A percentile compares a stretch with the other conserved stretches of the same genome.
Evolutionary conservation across 2,329 filamentous ascomycete species (phyloP).

Genomic region (Colletotrichum sp.): DNA sequence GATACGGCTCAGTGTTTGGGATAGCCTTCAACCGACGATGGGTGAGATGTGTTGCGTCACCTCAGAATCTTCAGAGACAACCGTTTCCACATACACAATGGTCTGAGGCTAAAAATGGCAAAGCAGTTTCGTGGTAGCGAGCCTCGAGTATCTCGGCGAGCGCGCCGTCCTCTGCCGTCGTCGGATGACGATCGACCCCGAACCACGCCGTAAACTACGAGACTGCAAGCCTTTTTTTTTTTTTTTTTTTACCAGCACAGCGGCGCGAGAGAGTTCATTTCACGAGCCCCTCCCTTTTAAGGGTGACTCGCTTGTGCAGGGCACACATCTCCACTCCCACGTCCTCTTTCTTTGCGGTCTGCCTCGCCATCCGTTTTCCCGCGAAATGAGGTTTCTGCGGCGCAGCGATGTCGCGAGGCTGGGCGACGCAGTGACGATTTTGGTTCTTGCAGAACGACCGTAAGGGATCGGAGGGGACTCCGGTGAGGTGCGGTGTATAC

Average conservation of each 20-base stretch:
- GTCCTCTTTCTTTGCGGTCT: background rate
- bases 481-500: background rate
- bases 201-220: background rate
- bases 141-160: background rate
- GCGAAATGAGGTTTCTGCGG: background rate
- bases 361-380: background rate
- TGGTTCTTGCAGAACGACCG: background rate
- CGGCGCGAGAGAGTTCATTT: background rate
- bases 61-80: background rate
- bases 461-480: background rate
- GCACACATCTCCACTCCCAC: background rate
- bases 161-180: background rate
- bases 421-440: background rate
- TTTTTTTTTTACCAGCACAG: background rate
- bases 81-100: background rate
- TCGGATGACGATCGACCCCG: background rate
- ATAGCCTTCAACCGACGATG: background rate
- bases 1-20: background rate
- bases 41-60: background rate
- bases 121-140: background rate
- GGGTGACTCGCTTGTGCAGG: background rate
- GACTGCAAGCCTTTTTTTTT: background rate
- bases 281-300: background rate
- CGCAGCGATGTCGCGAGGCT: background rate
- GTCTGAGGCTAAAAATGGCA: background rate